Evolutionary conservation across 2,329 filamentous ascomycete genomes (phyloP), one percentile per base, ranked within the genome.

Genomic region (Neonectria hederae): DNA sequence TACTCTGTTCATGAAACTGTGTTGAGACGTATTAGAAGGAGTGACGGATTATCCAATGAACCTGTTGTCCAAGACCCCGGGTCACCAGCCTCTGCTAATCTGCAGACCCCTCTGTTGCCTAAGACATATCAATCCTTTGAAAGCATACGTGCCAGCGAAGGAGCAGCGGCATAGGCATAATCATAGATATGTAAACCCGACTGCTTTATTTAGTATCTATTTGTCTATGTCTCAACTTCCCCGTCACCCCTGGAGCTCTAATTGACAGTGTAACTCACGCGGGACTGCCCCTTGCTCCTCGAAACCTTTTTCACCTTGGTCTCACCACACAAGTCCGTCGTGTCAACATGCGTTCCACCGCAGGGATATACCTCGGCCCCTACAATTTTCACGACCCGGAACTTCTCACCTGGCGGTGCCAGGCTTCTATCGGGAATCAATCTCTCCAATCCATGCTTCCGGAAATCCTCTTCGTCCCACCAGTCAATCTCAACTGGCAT

Each of bases 281-380:
- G 69, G 26, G 71, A 73, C 49, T 64, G 69, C 2, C 71, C 71
- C 46, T 73, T 73, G 19, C 53, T 70, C n/a, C 71, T 69, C 2
- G 71, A 56, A 42, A 93, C 90, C 79, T 90, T 92, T 80, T 84
- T 89, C 4, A 93, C 88, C 3, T 80, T 85, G 5, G 88, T 87
- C 74, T 84, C 83, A 0, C 89, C 88, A 71, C 86, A 88, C 64
- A 83, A 69, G 62, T 84, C 82, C 21, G 89, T 90, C 19, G 79
- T 84, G 30, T 84, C 80, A 4, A 93, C 90, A 80, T 93, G 91
- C 26, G 91, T 93, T 0, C 91, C 91, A 8, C 91, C 91, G 76
- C 91, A 93, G 1, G 91, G 90, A 79, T 93, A 93, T 26, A 85
- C 85, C 69, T 90, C 91, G 0, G 86, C 85, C 0, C 90, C 90